phyloP scores from a whole-genome alignment of 352 stramenopile species.

The Phytophthora lateralis region DNA sequence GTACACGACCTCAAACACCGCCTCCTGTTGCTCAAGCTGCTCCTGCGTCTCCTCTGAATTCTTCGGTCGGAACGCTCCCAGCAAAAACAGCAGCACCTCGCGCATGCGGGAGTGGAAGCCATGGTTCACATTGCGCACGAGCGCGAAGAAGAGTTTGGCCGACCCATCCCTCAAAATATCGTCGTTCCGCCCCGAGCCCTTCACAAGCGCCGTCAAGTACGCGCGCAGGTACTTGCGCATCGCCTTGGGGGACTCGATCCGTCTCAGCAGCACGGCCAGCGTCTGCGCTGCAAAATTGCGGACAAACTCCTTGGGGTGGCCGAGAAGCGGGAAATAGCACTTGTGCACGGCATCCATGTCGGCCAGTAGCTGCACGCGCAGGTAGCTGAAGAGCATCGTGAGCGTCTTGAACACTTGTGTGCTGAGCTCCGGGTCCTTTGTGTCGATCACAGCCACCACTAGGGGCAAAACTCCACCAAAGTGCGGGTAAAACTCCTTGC shows the following conservation, averaged over 20 bases:
- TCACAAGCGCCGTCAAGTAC: conserved; percentile 80
- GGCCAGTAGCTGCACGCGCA: conserved; percentile 80
- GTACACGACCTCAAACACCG: conserved; percentile 70
- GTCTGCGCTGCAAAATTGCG: conserved; percentile 91
- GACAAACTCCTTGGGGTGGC: conserved; percentile 84
- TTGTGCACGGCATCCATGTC: conserved; percentile 92
- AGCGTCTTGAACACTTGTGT: conserved; percentile 92
- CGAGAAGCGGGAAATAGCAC: conserved; percentile 90
- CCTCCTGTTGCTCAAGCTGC: conserved; percentile 34
- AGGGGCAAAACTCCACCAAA: conserved; percentile 67
- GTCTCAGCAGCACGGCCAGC: conserved; percentile 80
- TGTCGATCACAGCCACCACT: conserved; percentile 82
- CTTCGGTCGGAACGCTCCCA: conserved; percentile 75
- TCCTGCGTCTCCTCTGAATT: conserved; percentile 12
- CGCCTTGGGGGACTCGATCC: conserved; percentile 76
- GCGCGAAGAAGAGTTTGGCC: conserved; percentile 85
- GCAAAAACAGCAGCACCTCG: conserved; percentile 75
- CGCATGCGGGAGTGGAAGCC: conserved; percentile 88
- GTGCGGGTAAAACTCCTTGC: conserved; percentile 88
- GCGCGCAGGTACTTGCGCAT: conserved; percentile 79
- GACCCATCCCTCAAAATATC: conserved; percentile 80
- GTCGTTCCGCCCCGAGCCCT: conserved; percentile 62
- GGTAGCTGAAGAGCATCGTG: conserved; percentile 89
- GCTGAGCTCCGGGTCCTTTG: conserved; percentile 88
- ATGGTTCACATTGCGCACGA: conserved; percentile 85